phyloP scores from a whole-genome alignment of 1,139 yeast genomes.

The Taphrina populina region DNA sequence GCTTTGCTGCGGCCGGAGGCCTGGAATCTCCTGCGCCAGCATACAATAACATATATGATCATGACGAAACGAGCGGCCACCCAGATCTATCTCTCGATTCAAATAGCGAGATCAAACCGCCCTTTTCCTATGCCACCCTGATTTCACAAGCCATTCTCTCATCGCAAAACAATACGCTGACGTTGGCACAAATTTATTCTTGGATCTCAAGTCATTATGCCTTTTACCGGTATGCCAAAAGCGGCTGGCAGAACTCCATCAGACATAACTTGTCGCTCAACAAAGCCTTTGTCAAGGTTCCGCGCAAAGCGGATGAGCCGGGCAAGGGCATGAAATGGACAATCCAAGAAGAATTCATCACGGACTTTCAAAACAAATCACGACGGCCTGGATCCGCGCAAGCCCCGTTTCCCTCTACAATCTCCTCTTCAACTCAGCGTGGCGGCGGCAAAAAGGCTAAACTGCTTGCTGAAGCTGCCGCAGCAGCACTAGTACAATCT shows the following conservation, averaged over 20 bases:
- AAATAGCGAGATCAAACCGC: constrained; percentile 90
- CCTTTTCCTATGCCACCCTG: constrained; percentile 96
- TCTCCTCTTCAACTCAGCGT: constrained; percentile 19
- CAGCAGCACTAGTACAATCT: constrained; percentile 4
- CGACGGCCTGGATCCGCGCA: constrained; percentile 23
- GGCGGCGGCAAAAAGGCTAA: constrained; percentile 19
- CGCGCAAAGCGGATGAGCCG: constrained; percentile 91
- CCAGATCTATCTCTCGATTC: constrained; percentile 46
- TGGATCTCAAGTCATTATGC: constrained; percentile 89
- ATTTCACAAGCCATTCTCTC: constrained; percentile 94
- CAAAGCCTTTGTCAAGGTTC: constrained; percentile 91
- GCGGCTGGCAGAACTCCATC: constrained; percentile 94
- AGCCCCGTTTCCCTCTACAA: constrained; percentile 20
- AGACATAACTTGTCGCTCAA: constrained; percentile 78
- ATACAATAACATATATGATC: constrained; percentile 5
- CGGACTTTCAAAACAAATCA: constrained; percentile 56
- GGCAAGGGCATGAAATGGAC: constrained; percentile 99
- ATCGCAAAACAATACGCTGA: constrained; percentile 80
- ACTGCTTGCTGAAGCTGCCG: constrained; percentile 25
- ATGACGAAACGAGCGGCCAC: constrained; percentile 21
- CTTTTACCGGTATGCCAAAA: constrained; percentile 82
- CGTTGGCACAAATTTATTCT: constrained; percentile 84
- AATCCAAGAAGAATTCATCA: constrained; percentile 77
- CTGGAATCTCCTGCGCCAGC: constrained; percentile 15
- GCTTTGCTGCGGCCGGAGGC: not conserved